Conservation (phyloP, 352 stramenopile species). For the Thalassiosira ordinaria region DNA sequence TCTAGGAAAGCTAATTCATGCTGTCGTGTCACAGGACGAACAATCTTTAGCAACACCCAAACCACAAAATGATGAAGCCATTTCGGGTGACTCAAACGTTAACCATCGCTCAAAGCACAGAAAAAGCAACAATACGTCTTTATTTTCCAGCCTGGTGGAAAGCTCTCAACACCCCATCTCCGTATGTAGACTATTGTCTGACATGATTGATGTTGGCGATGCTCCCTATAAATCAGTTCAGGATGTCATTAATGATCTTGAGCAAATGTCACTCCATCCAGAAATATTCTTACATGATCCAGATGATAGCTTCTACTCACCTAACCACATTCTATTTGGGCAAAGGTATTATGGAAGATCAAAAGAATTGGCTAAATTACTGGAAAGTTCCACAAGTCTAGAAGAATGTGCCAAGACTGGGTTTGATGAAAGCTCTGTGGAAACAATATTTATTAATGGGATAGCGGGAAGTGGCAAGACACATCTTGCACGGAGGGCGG, state of each 20-base stretch:
- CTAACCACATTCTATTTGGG: conserved; percentile 3
- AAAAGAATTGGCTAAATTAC: not conserved
- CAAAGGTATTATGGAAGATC: not conserved
- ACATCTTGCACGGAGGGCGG: not conserved
- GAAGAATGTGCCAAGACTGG: not conserved
- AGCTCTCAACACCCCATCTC: not conserved
- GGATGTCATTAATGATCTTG: conserved; percentile 7
- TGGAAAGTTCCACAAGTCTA: not conserved
- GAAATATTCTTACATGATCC: conserved; percentile 7
- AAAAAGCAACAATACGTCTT: not conserved
- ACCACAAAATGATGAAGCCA: not conserved
- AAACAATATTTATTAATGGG: not conserved
- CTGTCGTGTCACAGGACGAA: not conserved
- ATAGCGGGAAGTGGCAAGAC: conserved; percentile 4
- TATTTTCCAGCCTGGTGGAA: not conserved
- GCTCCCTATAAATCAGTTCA: not conserved
- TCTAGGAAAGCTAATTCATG: not conserved
- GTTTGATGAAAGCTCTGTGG: too few species aligned
- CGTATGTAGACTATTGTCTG: conserved; percentile 14
- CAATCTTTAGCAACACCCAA: not conserved
- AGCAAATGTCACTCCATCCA: conserved; percentile 8
- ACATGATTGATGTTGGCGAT: conserved; percentile 19
- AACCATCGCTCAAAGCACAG: not conserved
- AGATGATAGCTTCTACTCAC: not conserved
- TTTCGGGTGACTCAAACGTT: too few species aligned